Evolutionary conservation across 257 asterid species (phyloP), one percentile per base, ranked within the genome.

Genomic region (Galeopsis tetrahit): DNA sequence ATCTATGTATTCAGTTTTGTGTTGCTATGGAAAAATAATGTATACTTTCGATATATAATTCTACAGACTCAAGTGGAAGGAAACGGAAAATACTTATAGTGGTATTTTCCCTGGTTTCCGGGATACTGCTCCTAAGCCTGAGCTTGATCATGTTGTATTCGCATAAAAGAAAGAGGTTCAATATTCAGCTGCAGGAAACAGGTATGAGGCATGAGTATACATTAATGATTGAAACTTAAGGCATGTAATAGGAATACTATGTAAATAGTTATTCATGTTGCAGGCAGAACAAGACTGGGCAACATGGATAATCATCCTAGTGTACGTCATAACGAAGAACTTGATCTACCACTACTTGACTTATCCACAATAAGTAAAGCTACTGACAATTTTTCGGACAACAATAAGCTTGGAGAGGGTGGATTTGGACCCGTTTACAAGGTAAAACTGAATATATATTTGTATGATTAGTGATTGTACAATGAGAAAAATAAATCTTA

Each of bases 401-500:
- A 28, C 32, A 65, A 79, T 7, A 78, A 73, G 72, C 75, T 79
- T 10, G 78, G 80, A 7, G 80, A 79, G 63, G 83, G 77, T 35
- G 83, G 79, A 10, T 79, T 74, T 44, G 78, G 80, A 40, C 78
- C 80, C 8, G 78, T 70, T 40, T 75, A 21, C 28, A 21, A 21
- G 28, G 28, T 21, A 21, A 21, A 21, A 21, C 28, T 21, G 28
- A 21, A 21, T 21, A 0, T 21, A 21, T 21, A 21, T 51, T 38
- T 38, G 52, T 38, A 38, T 38, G 28, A 21, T 38, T 38, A 38
- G 0, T 38, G 43, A 38, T 5, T 5, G 43, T 38, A 38, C 43
- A 38, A 5, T 38, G 43, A 38, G 8, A 7, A 2, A n/a, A 51
- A 5, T n/a, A 15, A 52, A 52, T 52, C 33, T 6, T 3, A 52